Evolutionary conservation across 106 monocot species (phyloP).

Genomic region (Dioscorea dumetorum): DNA sequence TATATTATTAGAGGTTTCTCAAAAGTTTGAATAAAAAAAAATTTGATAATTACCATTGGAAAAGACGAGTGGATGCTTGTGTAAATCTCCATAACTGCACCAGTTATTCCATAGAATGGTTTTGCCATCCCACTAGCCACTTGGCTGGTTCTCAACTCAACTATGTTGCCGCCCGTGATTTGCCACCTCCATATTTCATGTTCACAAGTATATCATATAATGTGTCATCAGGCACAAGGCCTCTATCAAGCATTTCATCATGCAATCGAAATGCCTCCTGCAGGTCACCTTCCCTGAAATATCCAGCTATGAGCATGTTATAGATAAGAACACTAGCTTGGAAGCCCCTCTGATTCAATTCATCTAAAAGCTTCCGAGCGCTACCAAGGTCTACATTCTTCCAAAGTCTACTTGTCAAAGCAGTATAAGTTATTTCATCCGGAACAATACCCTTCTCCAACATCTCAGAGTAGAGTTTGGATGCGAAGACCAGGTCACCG

Average conservation of each 20-base stretch:
- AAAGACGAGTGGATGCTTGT: too few relatives aligned
- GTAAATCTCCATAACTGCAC: too few relatives aligned
- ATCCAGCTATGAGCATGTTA: constrained; percentile 48
- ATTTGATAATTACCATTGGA: too few relatives aligned
- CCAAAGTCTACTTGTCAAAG: constrained; percentile 43
- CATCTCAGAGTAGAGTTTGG: constrained; percentile 49
- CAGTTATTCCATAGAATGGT: too few relatives aligned
- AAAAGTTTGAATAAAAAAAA: too few relatives aligned
- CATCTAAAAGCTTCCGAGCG: constrained; percentile 34
- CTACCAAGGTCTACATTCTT: constrained; percentile 33
- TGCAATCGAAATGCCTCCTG: constrained; percentile 59
- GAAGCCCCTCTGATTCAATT: constrained; percentile 39
- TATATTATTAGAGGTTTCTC: too few relatives aligned
- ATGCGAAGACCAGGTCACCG: constrained; percentile 40
- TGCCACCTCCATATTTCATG: constrained; percentile 10
- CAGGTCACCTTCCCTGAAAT: constrained; percentile 44
- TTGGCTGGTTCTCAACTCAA: too few relatives aligned
- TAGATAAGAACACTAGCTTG: constrained; percentile 38
- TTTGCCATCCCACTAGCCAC: too few relatives aligned
- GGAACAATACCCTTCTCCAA: constrained; percentile 41
- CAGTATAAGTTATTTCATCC: constrained; percentile 44
- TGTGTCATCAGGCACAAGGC: constrained; percentile 45
- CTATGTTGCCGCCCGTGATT: not conserved
- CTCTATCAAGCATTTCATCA: constrained; percentile 73
- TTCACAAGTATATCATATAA: constrained; percentile 58